Evolutionary conservation across 2,329 filamentous ascomycete genomes (phyloP), one percentile per base, ranked within the genome.

Genomic region (Scytalidium sp.): DNA sequence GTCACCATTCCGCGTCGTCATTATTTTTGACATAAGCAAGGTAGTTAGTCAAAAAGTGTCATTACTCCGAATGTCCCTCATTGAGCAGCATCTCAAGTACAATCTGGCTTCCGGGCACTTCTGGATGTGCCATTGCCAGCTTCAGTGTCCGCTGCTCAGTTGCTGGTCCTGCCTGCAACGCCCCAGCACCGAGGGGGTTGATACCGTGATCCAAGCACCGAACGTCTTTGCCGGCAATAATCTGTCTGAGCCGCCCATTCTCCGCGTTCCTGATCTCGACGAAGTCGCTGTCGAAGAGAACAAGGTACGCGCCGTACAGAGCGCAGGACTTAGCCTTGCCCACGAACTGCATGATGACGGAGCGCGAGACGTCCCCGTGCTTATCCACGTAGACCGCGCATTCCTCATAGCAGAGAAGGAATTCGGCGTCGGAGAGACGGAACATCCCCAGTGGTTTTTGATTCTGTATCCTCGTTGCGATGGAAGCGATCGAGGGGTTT

Each of bases 351-450:
- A 99, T 96, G 63, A 97, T 92, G 51, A 97, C 90, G 22, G 87
- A 90, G 42, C 95, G 87, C 36, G 85, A 93, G 22, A 99, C 90
- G 54, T 99, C 94, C 57, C 94, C 94, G 68, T 97, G 91, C 71
- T 97, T 97, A 75, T 99, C 95, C 64, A 97, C 88, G 64, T 97
- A 99, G 8, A 99, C 92, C 17, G 92, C 94, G 60, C 93, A 97
- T 68, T 97, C 91, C 69, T 95, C 89, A 67, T 97, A 99, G 32
- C 88, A 90, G 44, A 97, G 83, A 21, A 99, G 75, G 70, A 97
- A 99, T 67, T 96, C 94, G 50, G 88, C 87, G 51, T 95, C 89
- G 57, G 88, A 92, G 48, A 99, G 83, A 39, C 92, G 85, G 77
- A 99, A 97, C 94, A 99, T 99, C 60, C 92, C 92, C 10, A 99